Conservation (phyloP, 2,329 filamentous ascomycete genomes). For the Alternaria gaisen region DNA sequence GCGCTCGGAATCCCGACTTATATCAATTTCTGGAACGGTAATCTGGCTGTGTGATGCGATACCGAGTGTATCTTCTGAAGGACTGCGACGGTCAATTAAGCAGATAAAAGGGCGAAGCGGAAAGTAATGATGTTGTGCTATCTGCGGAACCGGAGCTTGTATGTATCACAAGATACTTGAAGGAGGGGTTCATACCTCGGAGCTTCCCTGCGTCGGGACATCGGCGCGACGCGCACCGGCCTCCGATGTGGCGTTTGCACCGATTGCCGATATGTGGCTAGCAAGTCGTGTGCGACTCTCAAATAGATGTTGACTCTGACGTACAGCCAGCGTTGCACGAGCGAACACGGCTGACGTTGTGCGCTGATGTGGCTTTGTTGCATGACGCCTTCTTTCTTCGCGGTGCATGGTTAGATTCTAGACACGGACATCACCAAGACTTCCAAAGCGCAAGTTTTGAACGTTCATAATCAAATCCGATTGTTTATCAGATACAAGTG, state of each 20-base stretch:
- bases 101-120: background rate
- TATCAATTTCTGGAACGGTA: background rate
- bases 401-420: accelerated
- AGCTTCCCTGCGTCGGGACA: conserved; percentile 19
- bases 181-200: conserved; percentile 21
- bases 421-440: background rate
- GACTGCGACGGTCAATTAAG: background rate
- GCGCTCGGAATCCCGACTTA: conserved; percentile 4
- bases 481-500: conserved; percentile 9
- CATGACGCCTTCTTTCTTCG: background rate
- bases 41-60: background rate
- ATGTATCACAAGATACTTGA: conserved; percentile 13
- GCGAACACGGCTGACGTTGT: background rate
- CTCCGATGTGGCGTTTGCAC: conserved; percentile 1
- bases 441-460: background rate
- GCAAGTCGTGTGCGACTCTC: background rate
- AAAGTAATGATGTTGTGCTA: background rate
- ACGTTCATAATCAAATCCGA: background rate
- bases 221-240: background rate
- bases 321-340: background rate
- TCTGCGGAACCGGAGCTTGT: conserved; percentile 19
- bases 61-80: background rate
- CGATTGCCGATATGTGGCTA: conserved; percentile 16
- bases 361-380: background rate
- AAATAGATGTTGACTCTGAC: background rate